Percentiles rank a stretch among this genome's conserved stretches.
Conservation (phyloP, 2,329 filamentous ascomycete genomes). For the Clonostachys sp. region DNA sequence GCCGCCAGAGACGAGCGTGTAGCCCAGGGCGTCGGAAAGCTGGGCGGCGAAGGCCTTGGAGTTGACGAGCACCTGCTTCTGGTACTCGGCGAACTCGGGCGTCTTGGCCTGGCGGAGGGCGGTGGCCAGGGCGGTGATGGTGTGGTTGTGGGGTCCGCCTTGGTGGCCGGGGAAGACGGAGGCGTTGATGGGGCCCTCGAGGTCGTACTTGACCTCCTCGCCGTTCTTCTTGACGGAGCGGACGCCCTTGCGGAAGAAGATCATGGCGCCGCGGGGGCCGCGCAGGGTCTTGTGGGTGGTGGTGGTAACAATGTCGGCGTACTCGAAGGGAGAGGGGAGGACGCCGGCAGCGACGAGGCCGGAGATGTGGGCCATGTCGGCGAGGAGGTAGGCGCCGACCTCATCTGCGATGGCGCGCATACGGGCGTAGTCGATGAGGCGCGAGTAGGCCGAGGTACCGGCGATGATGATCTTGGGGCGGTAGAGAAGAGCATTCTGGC, state of each 20-base stretch:
- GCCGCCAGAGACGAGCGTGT: conserved; percentile 84
- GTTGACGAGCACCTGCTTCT: conserved; percentile 80
- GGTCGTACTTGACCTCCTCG: conserved; percentile 72
- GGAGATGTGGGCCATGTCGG: conserved; percentile 95
- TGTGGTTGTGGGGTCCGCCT: conserved; percentile 96
- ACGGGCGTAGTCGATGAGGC: conserved; percentile 84
- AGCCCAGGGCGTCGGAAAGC: conserved; percentile 62
- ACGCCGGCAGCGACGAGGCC: conserved; percentile 87
- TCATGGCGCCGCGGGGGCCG: conserved; percentile 91
- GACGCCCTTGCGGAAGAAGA: conserved; percentile 93
- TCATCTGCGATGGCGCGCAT: conserved; percentile 87
- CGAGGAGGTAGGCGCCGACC: conserved; percentile 82
- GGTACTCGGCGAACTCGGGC: conserved; percentile 84
- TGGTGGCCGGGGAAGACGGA: conserved; percentile 97
- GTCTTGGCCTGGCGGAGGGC: conserved; percentile 87
- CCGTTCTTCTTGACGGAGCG: conserved; percentile 77
- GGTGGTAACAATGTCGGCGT: conserved; percentile 92
- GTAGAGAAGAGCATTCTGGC: conserved; percentile 80
- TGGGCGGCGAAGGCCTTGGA: conserved; percentile 75
- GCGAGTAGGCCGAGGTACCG: conserved; percentile 89
- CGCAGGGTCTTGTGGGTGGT: conserved; percentile 96
- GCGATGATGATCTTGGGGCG: conserved; percentile 91
- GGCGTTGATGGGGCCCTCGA: conserved; percentile 87
- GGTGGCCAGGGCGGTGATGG: conserved; percentile 88
- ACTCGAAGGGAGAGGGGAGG: conserved; percentile 79